Percentiles rank a stretch among this genome's conserved stretches.
Conservation (phyloP, 106 monocot species). For the Phalaenopsis equestris region DNA sequence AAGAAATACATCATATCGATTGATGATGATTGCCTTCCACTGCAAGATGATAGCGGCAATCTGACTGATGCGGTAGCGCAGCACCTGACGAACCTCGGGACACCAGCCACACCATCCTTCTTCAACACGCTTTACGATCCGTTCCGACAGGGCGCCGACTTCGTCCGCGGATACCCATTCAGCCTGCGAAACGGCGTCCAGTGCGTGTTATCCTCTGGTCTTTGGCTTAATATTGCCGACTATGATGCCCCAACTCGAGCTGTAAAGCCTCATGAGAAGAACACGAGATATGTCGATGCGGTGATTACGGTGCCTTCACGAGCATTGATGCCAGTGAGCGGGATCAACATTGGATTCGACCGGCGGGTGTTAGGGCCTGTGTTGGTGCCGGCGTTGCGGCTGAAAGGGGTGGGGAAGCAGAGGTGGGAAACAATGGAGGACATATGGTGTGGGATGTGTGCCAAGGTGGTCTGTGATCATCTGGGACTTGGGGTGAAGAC, state of each 20-base stretch:
- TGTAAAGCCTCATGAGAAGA: constrained; percentile 43
- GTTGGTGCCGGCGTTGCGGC: constrained; percentile 42
- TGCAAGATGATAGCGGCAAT: constrained; percentile 27
- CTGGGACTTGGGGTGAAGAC: constrained; percentile 60
- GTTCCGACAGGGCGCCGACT: constrained; percentile 59
- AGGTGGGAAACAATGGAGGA: constrained; percentile 82
- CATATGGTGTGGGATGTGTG: constrained; percentile 80
- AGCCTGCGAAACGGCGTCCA: constrained; percentile 63
- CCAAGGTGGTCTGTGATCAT: constrained; percentile 68
- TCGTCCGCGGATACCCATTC: constrained; percentile 91
- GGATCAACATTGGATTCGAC: constrained; percentile 71
- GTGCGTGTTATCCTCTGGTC: constrained; percentile 61
- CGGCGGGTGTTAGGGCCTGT: constrained; percentile 64
- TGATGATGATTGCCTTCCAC: constrained; percentile 70
- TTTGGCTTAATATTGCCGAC: constrained; percentile 70
- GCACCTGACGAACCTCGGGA: constrained; percentile 59
- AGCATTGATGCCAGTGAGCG: constrained; percentile 56
- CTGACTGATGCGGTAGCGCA: constrained; percentile 50
- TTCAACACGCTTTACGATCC: constrained; percentile 97
- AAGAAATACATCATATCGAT: constrained; percentile 78
- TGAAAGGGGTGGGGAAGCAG: constrained; percentile 53
- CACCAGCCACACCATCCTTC: constrained; percentile 82
- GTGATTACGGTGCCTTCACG: constrained; percentile 67
- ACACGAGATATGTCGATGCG: constrained; percentile 63
- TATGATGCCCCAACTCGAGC: constrained; percentile 64